Conservation (phyloP, 1,284 basidiomycete species). For the Marasmius sp. region DNA sequence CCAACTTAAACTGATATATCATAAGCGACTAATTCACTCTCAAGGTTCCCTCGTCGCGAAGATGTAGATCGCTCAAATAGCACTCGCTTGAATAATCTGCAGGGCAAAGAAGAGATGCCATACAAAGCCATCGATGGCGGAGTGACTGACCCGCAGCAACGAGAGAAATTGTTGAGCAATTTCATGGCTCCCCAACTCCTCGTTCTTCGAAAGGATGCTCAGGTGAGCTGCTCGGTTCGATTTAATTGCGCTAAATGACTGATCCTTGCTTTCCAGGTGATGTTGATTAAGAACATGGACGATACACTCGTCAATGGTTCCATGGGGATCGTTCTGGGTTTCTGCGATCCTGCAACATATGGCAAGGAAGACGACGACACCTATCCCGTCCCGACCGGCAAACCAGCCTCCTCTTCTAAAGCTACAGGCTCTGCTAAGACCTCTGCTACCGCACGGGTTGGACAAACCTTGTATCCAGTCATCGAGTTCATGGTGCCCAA, state of each 20-base stretch:
- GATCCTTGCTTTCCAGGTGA: slow-evolving; percentile 44
- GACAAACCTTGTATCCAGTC: slow-evolving; percentile 56
- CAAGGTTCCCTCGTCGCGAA: slow-evolving; percentile 82
- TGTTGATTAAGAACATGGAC: slow-evolving; percentile 76
- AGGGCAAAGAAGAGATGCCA: slow-evolving; percentile 32
- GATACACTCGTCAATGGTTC: slow-evolving; percentile 86
- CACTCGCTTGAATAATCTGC: slow-evolving; percentile 56
- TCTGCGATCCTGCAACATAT: slow-evolving; percentile 49
- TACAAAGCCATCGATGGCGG: slow-evolving; percentile 60
- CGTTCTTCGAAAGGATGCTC: slow-evolving; percentile 60
- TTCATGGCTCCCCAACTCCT: slow-evolving; percentile 72
- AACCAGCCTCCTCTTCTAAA: not conserved
- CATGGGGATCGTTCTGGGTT: slow-evolving; percentile 79
- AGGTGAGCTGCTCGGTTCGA: slow-evolving; percentile 22
- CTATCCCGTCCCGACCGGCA: not conserved
- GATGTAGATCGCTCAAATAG: slow-evolving; percentile 90
- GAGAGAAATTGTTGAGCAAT: slow-evolving; percentile 67
- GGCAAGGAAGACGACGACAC: slow-evolving; percentile 27
- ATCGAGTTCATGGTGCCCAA: slow-evolving; percentile 77
- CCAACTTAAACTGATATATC: not conserved
- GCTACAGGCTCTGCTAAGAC: slow-evolving; percentile 5
- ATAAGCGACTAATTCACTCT: slow-evolving; percentile 1
- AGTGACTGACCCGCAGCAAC: slow-evolving; percentile 44
- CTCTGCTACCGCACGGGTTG: slow-evolving; percentile 25
- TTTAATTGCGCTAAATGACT: not conserved